A percentile compares a stretch with the other conserved stretches of the same genome.
Conservation (phyloP, 2,329 filamentous ascomycete genomes). For the Seiridium unicorne region DNA sequence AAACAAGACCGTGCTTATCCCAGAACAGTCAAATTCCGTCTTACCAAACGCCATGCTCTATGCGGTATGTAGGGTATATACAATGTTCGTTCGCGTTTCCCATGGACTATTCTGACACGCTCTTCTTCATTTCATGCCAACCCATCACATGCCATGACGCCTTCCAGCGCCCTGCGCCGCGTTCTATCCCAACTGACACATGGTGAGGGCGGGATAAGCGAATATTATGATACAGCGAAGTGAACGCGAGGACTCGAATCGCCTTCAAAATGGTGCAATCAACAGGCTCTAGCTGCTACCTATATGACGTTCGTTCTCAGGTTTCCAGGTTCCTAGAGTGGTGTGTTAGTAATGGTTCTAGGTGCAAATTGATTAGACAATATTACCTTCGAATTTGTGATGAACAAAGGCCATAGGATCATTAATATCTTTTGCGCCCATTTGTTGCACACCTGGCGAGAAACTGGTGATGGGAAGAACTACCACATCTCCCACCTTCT, state of each 20-base stretch:
- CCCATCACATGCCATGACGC: neutral
- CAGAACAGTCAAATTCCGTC: neutral
- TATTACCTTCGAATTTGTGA: slow-evolving; percentile 89
- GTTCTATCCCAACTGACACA: neutral
- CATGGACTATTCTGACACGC: neutral
- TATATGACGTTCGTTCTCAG: slow-evolving; percentile 69
- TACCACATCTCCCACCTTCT: slow-evolving; percentile 89
- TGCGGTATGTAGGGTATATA: slow-evolving; percentile 6
- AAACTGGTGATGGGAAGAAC: slow-evolving; percentile 96
- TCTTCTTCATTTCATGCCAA: neutral
- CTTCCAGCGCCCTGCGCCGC: neutral
- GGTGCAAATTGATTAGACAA: neutral
- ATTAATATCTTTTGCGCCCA: slow-evolving; percentile 84
- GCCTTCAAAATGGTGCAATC: slow-evolving; percentile 14
- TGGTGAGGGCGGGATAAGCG: neutral
- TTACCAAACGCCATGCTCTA: slow-evolving; percentile 7
- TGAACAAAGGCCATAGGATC: slow-evolving; percentile 97
- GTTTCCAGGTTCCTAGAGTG: slow-evolving; percentile 69
- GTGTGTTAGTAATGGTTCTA: neutral
- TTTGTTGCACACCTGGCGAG: slow-evolving; percentile 89
- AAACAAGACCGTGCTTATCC: no score
- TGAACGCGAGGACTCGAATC: neutral
- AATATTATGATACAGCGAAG: neutral
- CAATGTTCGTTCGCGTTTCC: neutral
- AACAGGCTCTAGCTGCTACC: slow-evolving; percentile 41